A percentile compares a stretch with the other conserved stretches of the same genome.
Conservation (phyloP, 495 filamentous ascomycete species). For the Neurospora sp. region DNA sequence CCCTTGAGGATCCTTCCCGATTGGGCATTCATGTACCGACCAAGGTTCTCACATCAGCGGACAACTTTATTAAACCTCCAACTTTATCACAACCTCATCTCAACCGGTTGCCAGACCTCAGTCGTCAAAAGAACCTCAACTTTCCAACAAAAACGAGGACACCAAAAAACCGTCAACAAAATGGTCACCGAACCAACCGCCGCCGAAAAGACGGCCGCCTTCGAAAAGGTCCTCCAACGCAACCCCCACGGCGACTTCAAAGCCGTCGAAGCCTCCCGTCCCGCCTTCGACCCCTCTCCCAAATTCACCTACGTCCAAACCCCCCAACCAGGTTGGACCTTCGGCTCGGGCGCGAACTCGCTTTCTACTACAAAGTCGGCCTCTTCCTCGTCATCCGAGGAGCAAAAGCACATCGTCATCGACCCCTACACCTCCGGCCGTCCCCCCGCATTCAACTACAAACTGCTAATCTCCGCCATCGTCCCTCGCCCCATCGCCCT, state of each 20-base stretch:
- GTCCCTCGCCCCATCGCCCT: slow-evolving; percentile 68
- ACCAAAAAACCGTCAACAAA: not conserved
- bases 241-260: slow-evolving; percentile 72
- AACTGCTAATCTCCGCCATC: slow-evolving; percentile 79
- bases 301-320: slow-evolving; percentile 58
- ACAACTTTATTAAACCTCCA: not conserved
- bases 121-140: not conserved
- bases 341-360: slow-evolving; percentile 57
- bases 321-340: slow-evolving; percentile 62
- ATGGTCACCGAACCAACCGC: slow-evolving; percentile 20
- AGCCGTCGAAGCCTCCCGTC: slow-evolving; percentile 60
- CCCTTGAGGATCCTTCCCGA: not conserved
- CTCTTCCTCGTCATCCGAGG: not conserved
- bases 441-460: slow-evolving; percentile 69
- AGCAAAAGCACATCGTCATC: slow-evolving; percentile 59
- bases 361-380: no score
- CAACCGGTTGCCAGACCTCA: not conserved
- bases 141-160: not conserved
- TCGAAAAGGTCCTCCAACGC: slow-evolving; percentile 42
- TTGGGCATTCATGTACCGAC: not conserved
- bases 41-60: not conserved
- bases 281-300: slow-evolving; percentile 47
- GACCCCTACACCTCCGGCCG: slow-evolving; percentile 70
- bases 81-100: not conserved
- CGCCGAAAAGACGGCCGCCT: slow-evolving; percentile 16